Conservation (phyloP, 2,329 filamentous ascomycete species). For the Paecilomyces sp. region DNA sequence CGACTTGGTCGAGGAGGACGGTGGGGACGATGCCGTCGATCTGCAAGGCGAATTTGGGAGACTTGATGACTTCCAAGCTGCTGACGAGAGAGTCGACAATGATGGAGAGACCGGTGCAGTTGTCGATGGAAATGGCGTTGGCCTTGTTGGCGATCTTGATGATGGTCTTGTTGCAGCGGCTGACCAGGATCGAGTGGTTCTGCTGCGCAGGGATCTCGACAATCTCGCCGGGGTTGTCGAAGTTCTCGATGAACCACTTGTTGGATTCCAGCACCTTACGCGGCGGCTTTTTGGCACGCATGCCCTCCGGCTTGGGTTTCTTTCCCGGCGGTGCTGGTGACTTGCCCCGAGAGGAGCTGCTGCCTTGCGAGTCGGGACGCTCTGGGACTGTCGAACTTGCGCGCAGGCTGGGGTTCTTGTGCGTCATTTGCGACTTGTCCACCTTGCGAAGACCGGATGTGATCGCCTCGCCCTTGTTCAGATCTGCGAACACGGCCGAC, state of each 20-base stretch:
- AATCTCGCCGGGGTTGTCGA: slow-evolving; percentile 65
- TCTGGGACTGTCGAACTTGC: slow-evolving; percentile 62
- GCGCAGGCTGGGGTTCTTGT: slow-evolving; percentile 89
- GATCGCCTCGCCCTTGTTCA: slow-evolving; percentile 84
- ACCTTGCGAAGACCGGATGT: slow-evolving; percentile 88
- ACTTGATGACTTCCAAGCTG: slow-evolving; percentile 92
- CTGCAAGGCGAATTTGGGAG: slow-evolving; percentile 87
- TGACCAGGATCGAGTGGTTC: slow-evolving; percentile 85
- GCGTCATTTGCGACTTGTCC: slow-evolving; percentile 92
- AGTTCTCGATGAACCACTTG: slow-evolving; percentile 97
- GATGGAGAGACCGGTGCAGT: slow-evolving; percentile 74
- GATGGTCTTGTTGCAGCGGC: slow-evolving; percentile 83
- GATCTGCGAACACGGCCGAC: slow-evolving; percentile 80
- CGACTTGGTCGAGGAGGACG: slow-evolving; percentile 85
- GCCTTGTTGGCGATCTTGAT: slow-evolving; percentile 87
- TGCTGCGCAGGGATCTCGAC: slow-evolving; percentile 76
- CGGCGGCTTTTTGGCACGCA: slow-evolving; percentile 75
- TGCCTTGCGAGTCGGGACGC: slow-evolving; percentile 46
- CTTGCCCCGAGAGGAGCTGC: slow-evolving; percentile 58
- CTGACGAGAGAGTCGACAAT: slow-evolving; percentile 86
- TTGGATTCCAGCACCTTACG: slow-evolving; percentile 76
- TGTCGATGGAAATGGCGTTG: slow-evolving; percentile 94
- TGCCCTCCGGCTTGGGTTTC: slow-evolving; percentile 78
- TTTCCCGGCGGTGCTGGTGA: slow-evolving; percentile 77
- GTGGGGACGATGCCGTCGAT: slow-evolving; percentile 81